phyloP scores from a whole-genome alignment of 257 asterid species.

The Scutellaria galericulata region DNA sequence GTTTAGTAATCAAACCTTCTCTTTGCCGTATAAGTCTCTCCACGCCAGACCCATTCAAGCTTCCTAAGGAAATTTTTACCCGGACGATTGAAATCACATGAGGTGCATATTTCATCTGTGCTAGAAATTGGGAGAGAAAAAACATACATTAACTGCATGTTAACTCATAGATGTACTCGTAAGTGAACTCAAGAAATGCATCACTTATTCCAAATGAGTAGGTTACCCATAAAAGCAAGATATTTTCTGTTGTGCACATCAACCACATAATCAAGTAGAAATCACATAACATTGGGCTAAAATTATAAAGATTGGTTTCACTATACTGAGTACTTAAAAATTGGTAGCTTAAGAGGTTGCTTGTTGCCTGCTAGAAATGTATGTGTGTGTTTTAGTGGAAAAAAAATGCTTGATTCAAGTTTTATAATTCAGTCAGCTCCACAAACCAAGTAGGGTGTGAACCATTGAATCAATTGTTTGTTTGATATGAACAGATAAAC shows the following conservation, averaged over 20 bases:
- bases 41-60: constrained; percentile 99
- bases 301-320: constrained; percentile 8
- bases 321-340: constrained; percentile 5
- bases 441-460: constrained; percentile 19
- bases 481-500: constrained; percentile 12
- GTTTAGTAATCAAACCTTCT: constrained; percentile 66
- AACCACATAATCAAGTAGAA: constrained; percentile 22
- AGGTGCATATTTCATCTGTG: constrained; percentile 95
- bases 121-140: too few species aligned
- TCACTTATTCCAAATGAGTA: constrained; percentile 8
- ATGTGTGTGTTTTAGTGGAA: background rate
- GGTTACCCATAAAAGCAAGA: constrained; percentile 28
- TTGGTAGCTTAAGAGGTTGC: constrained; percentile 28
- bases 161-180: constrained; percentile 25
- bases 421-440: constrained; percentile 19
- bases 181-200: constrained; percentile 23
- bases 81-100: constrained; percentile 98
- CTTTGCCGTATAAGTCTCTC: constrained; percentile 94
- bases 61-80: constrained; percentile 95
- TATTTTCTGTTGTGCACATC: constrained; percentile 12
- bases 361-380: constrained; percentile 11
- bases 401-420: constrained; percentile 13
- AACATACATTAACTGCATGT: too few species aligned
- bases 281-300: constrained; percentile 8
- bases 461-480: constrained; percentile 21